Evolutionary conservation across 2,329 filamentous ascomycete species (phyloP), one percentile per base, ranked within the genome.

Genomic region (Coniochaeta hoffmannii): DNA sequence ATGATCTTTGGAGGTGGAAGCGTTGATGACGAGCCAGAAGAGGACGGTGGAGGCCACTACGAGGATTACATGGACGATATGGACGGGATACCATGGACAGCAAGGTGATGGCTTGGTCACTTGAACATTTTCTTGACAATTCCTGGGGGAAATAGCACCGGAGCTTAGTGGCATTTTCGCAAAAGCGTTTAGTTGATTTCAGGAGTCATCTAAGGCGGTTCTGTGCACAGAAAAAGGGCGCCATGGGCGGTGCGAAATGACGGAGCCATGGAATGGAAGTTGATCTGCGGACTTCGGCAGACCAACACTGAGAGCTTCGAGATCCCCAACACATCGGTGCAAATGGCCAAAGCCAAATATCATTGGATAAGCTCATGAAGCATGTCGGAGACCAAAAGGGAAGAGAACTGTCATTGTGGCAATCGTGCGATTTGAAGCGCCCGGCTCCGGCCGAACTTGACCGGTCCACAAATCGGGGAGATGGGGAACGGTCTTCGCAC

Each of bases 41-140:
- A 68, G 5, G 70, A 73, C 9, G 66, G 68, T 2, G 56, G 12
- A 1, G 64, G 76, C 54, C 75, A 73, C 26, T 77, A 77, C 55
- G 79, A 82, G 62, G 78, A 80, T 61, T 80, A 78, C 61, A 69
- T 82, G 61, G 79, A 82, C 60, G 78, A 81, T 57, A 63, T 82
- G 57, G 79, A 82, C 58, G 79, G 78, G 10, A 80, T 82, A 57
- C 75, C 76, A 7, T 80, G 77, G 66, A 61, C 67, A 34, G 66
- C 63, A 17, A 66, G 68, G 61, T 63, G 58, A 55, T 62, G 46
- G 56, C 30, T 22, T 9, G 36, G 17, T 19, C 8, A 2, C 3
- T 41, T 41, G 8, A 11, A 22, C n/a, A n/a, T n/a, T n/a, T n/a
- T n/a, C n/a, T n/a, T n/a, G n/a, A n/a, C n/a, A n/a, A n/a, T n/a